These are phyloP conservation scores for Cubamyces lactineus DNA, from an alignment of 768 basidiomycete species.

Conservation along the genomic window DNA sequence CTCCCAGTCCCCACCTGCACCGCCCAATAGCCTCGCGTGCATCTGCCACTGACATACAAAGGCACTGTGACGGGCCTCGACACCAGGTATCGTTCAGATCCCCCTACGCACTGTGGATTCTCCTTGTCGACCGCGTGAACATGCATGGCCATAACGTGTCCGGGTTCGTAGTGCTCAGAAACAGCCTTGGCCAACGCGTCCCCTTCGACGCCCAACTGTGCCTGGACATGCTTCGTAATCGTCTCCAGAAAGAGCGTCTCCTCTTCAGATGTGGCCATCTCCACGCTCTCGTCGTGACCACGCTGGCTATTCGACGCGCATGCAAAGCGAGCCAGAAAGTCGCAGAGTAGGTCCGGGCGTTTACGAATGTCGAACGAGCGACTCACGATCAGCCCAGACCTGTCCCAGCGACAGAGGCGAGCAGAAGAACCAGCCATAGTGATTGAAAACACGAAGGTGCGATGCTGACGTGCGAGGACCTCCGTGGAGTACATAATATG, in stretches of 20 bases:
- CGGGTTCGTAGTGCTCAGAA: conserved; percentile 11
- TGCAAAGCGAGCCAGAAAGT: conserved; percentile 38
- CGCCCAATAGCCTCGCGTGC: conserved; percentile 22
- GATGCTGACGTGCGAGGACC: conserved; percentile 33
- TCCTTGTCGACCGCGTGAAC: neutral
- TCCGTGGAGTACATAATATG: conserved; percentile 4
- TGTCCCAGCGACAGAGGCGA: conserved; percentile 39
- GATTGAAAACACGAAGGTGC: conserved; percentile 35
- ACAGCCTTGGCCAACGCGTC: neutral
- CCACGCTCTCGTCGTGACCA: conserved; percentile 29
- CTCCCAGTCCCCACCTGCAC: neutral
- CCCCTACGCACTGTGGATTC: neutral
- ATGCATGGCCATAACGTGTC: neutral
- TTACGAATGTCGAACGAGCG: conserved; percentile 31
- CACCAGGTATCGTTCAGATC: neutral
- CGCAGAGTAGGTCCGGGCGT: conserved; percentile 28
- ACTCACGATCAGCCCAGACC: conserved; percentile 37
- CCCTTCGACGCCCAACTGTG: neutral
- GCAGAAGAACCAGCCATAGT: conserved; percentile 31
- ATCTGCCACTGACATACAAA: neutral
- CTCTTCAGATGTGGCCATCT: neutral
- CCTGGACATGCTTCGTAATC: neutral
- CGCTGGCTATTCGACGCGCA: conserved; percentile 20
- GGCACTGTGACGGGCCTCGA: conserved; percentile 12
- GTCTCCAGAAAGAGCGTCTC: neutral